These are phyloP conservation scores for Populus deltoides DNA, from an alignment of 345 rosid genomes.

Conservation along the genomic window DNA sequence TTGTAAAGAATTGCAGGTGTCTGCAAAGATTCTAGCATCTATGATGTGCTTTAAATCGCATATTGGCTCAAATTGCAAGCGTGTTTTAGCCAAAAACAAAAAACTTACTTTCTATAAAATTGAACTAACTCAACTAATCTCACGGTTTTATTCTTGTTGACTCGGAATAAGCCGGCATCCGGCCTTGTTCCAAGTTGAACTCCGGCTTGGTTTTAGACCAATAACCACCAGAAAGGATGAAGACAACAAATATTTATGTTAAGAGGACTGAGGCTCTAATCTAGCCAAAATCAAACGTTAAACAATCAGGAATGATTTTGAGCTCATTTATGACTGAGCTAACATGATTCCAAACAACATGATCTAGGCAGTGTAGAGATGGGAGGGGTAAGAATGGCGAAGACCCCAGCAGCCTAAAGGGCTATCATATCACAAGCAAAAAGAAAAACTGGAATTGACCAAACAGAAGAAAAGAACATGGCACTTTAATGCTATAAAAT, in stretches of 20 bases:
- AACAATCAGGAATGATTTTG: neutral
- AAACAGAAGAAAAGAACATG: conserved; percentile 26
- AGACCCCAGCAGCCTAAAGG: neutral
- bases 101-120: too few species aligned
- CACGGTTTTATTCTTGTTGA: too few species aligned
- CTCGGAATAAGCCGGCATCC: too few species aligned
- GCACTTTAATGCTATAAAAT: conserved; percentile 22
- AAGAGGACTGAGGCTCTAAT: neutral
- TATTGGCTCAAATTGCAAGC: too few species aligned
- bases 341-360: neutral
- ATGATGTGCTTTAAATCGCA: neutral
- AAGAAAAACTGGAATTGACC: conserved; percentile 19
- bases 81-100: too few species aligned
- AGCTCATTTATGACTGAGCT: neutral
- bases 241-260: neutral
- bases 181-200: too few species aligned
- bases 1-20: neutral
- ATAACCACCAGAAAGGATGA: neutral
- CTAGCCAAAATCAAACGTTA: neutral
- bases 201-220: too few species aligned
- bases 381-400: neutral
- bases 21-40: neutral
- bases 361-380: neutral
- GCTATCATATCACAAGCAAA: neutral
- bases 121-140: too few species aligned